phyloP scores from a whole-genome alignment of 2,329 filamentous ascomycete species.

The Aspergillus calidoustus region DNA sequence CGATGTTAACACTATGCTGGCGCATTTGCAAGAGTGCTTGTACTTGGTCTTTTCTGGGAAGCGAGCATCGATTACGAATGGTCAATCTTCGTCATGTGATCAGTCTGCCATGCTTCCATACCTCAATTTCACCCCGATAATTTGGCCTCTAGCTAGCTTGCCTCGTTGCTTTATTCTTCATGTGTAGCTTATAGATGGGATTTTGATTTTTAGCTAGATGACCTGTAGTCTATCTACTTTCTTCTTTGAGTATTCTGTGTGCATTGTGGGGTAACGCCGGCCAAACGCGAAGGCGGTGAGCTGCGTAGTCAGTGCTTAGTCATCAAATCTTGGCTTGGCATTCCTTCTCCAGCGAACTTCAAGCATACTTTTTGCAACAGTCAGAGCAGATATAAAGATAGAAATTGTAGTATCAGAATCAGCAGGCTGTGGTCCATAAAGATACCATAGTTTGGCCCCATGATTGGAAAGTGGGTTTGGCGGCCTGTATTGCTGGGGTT shows the following conservation, averaged over 20 bases:
- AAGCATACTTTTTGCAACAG: neutral
- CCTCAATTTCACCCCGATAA: neutral
- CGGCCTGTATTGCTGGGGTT: neutral
- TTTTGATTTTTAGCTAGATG: neutral
- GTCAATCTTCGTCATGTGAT: neutral
- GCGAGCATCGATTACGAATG: neutral
- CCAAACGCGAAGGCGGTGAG: neutral
- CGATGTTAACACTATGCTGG: constrained; percentile 24
- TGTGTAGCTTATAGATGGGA: neutral
- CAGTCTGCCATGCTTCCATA: neutral
- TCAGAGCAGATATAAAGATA: neutral
- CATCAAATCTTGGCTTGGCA: neutral
- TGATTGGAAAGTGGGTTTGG: neutral
- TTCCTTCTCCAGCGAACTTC: neutral
- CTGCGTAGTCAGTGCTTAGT: constrained; percentile 9
- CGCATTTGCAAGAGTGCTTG: constrained; percentile 22
- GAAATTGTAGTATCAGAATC: neutral
- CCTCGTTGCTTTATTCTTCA: neutral
- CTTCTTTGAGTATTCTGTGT: neutral
- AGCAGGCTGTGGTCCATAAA: neutral
- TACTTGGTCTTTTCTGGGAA: neutral
- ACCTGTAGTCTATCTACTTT: neutral
- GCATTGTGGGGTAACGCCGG: no score
- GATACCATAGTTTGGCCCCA: neutral
- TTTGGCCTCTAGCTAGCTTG: neutral